phyloP scores from a whole-genome alignment of 257 asterid genomes.

The Oldenlandia corymbosa region DNA sequence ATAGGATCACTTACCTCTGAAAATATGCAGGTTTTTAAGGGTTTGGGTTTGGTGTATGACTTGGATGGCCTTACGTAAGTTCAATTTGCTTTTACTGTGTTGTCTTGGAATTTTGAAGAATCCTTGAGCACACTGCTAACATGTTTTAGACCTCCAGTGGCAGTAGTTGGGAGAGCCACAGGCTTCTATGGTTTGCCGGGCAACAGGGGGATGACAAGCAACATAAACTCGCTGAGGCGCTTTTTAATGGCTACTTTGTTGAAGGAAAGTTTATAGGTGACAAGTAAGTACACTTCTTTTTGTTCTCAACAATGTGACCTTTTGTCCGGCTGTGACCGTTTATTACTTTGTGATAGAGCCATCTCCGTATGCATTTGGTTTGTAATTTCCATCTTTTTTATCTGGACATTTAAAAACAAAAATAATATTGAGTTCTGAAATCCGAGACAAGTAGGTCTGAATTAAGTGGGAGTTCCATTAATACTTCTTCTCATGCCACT shows the following conservation, averaged over 20 bases:
- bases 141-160: constrained; percentile 47
- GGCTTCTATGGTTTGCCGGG: constrained; percentile 60
- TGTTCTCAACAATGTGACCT: too few relatives aligned
- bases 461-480: background rate
- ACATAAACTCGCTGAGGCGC: constrained; percentile 68
- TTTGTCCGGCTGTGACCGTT: background rate
- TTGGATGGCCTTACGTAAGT: constrained; percentile 61
- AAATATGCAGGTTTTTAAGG: constrained; percentile 48
- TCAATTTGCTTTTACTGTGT: background rate
- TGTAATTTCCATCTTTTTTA: background rate
- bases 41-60: constrained; percentile 53
- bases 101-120: constrained; percentile 2
- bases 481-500: background rate
- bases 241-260: constrained; percentile 64
- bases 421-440: background rate
- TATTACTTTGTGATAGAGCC: background rate
- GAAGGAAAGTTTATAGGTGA: constrained; percentile 81
- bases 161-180: constrained; percentile 61
- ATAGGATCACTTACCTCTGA: background rate
- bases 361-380: background rate
- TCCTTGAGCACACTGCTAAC: background rate
- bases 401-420: background rate
- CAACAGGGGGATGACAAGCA: constrained; percentile 61
- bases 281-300: constrained; percentile 34
- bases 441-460: background rate